phyloP scores from a whole-genome alignment of 108 stramenopile species.

The Nannochloropsis salina region DNA sequence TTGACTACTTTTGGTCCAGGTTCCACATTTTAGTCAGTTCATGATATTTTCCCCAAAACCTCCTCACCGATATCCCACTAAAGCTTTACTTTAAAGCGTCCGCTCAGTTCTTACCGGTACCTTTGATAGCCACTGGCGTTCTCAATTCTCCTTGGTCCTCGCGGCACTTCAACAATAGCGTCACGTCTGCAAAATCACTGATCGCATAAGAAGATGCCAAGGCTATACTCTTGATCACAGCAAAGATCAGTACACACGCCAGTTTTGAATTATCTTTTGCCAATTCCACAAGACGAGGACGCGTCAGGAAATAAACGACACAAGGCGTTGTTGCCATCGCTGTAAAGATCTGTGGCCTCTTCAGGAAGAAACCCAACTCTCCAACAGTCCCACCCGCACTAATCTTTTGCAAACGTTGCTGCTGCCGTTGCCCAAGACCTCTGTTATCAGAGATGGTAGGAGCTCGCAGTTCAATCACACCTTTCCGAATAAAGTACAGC shows the following conservation, averaged over 20 bases:
- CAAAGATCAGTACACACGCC: slow-evolving; percentile 17
- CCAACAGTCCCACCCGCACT: slow-evolving; percentile 50
- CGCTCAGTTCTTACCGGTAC: neutral
- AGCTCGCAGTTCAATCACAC: slow-evolving; percentile 43
- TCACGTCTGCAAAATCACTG: slow-evolving; percentile 9
- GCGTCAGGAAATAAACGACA: neutral
- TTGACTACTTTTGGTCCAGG: no score
- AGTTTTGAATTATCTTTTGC: neutral
- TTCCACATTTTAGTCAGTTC: no score
- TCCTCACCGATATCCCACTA: no score
- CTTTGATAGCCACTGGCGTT: neutral
- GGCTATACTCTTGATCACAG: neutral
- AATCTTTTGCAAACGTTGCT: slow-evolving; percentile 43
- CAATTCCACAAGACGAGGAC: neutral
- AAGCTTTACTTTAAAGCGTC: neutral
- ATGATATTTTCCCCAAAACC: no score
- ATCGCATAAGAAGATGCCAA: slow-evolving; percentile 3
- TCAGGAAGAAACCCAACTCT: slow-evolving; percentile 52
- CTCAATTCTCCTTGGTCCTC: neutral
- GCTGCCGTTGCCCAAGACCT: neutral
- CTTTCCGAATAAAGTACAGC: slow-evolving; percentile 45
- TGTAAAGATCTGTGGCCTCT: slow-evolving; percentile 27
- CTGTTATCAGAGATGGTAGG: neutral
- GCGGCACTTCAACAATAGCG: neutral
- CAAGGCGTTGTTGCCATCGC: slow-evolving; percentile 26